Conservation (phyloP, 352 stramenopile genomes). For the Phytopythium helicoides region DNA sequence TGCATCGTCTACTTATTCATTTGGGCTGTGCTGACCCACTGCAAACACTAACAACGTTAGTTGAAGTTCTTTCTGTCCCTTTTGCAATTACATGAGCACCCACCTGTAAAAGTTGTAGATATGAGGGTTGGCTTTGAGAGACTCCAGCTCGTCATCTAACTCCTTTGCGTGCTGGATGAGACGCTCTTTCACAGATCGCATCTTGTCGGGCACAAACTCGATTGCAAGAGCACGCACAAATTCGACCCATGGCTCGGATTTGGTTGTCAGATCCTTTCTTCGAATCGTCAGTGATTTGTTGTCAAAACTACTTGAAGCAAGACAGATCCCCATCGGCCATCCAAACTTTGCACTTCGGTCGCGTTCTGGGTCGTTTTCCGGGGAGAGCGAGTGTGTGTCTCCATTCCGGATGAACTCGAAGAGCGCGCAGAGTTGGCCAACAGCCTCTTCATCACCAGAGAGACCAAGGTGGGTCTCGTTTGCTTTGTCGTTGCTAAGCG, state of each 20-base stretch:
- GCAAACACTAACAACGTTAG: too few species aligned
- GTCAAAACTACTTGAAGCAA: not conserved
- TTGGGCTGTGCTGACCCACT: too few species aligned
- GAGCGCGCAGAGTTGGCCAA: constrained; percentile 66
- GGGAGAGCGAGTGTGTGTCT: constrained; percentile 32
- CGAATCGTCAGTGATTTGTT: constrained; percentile 16
- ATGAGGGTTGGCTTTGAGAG: constrained; percentile 58
- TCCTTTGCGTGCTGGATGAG: constrained; percentile 43
- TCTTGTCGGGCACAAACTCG: constrained; percentile 66
- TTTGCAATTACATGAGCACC: too few species aligned
- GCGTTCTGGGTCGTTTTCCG: constrained; percentile 52
- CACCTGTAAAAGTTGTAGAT: constrained; percentile 71
- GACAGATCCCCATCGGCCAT: constrained; percentile 2
- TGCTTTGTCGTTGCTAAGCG: constrained; percentile 12
- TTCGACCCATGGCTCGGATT: constrained; percentile 42
- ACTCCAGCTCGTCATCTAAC: constrained; percentile 45
- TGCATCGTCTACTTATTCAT: too few species aligned
- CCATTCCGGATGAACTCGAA: constrained; percentile 75
- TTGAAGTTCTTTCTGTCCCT: too few species aligned
- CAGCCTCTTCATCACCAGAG: constrained; percentile 16
- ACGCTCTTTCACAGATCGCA: constrained; percentile 62
- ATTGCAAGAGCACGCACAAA: constrained; percentile 63
- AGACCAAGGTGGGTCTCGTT: not conserved
- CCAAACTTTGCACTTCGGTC: constrained; percentile 12
- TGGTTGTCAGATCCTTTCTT: constrained; percentile 33